Evolutionary conservation across 148 eudicot species (phyloP), one percentile per base, ranked within the genome.

Genomic region (Silene uniflora): DNA sequence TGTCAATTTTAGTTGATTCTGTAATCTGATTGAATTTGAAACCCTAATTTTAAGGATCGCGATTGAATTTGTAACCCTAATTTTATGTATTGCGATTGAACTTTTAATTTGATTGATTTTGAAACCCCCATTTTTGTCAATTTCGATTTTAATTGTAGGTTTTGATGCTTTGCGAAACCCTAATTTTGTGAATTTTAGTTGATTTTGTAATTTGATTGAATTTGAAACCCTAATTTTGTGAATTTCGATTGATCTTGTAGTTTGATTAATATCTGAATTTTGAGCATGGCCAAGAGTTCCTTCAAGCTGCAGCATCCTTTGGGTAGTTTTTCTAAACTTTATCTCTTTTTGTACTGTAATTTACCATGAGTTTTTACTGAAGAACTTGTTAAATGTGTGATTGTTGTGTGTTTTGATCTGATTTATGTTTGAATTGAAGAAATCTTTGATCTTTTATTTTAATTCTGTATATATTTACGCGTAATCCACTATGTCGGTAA

Each of bases 301-400:
- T 92, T 92, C 91, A 92, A 87, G 85, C 74, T 83, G 39, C 95
- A 90, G 77, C 97, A 92, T 62, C 92, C 97, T 22, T 94, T 92
- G 25, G 97, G 97, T 89, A 78, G 44, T 46, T 5, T 62, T 65
- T 64, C 58, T 32, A 52, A 4, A 52, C 56, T 52, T 59, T 73
- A 32, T 73, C 44, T 35, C 65, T 63, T 49, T 49, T 70, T 32
- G 49, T 76, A 29, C 39, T 60, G 18, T 10, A 62, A 21, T 62
- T 52, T 52, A 52, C 14, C 56, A 52, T 52, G 17, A 52, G 14
- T 52, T 13, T 11, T 52, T 16, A 16, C 10, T 13, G 14, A 3
- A 52, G 56, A 52, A 10, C 56, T 52, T 52, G 16, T 52, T n/a
- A 16, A 52, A 2, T 13, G 56, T 52, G 17, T 52, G 56, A 13